Evolutionary conservation across 106 monocot species (phyloP).

Genomic region (Allium cepa): DNA sequence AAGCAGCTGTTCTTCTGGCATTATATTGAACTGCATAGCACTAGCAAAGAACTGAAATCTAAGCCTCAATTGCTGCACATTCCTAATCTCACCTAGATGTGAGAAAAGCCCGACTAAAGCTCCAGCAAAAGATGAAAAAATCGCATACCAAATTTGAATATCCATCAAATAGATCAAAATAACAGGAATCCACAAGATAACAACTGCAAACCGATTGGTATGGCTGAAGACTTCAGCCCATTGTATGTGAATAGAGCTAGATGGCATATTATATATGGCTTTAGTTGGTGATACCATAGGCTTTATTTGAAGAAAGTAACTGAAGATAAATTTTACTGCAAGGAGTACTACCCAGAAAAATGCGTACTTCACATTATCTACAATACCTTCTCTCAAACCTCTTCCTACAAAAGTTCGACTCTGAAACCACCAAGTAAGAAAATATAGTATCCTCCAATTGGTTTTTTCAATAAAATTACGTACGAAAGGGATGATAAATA

Average conservation of each 20-base stretch:
- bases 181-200: constrained; percentile 78
- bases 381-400: constrained; percentile 63
- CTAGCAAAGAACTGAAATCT: constrained; percentile 94
- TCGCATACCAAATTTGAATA: constrained; percentile 92
- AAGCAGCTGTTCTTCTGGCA: constrained; percentile 73
- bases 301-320: constrained; percentile 95
- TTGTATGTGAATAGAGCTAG: constrained; percentile 34
- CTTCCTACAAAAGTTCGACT: constrained; percentile 81
- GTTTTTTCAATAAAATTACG: constrained; percentile 83
- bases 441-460: constrained; percentile 73
- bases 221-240: constrained; percentile 70
- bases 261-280: constrained; percentile 41
- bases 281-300: constrained; percentile 75
- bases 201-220: constrained; percentile 55
- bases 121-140: constrained; percentile 75
- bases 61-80: constrained; percentile 69
- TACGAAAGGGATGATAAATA: constrained; percentile 77
- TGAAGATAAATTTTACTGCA: constrained; percentile 75
- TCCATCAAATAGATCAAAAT: constrained; percentile 92
- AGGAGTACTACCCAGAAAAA: constrained; percentile 81
- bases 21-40: constrained; percentile 94
- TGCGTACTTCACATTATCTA: constrained; percentile 76
- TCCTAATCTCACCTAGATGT: constrained; percentile 87
- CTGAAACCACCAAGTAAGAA: constrained; percentile 95
- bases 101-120: constrained; percentile 80